Evolutionary conservation across 2,329 filamentous ascomycete genomes (phyloP).

Genomic region (Fusarium virguliforme): DNA sequence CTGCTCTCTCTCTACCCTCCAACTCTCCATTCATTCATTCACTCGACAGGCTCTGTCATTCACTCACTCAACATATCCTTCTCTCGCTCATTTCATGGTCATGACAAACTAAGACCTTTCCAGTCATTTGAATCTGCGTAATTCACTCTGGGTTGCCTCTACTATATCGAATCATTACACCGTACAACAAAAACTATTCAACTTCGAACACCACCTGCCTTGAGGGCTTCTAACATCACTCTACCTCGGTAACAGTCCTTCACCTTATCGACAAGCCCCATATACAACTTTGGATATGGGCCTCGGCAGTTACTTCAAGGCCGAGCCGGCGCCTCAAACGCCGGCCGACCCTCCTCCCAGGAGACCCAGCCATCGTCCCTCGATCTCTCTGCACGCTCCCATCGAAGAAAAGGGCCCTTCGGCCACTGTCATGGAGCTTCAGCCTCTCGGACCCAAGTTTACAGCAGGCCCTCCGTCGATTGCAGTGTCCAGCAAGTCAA

Average conservation of each 20-base stretch:
- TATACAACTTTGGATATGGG: constrained; percentile 66
- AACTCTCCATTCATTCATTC: constrained; percentile 30
- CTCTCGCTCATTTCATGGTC: constrained; percentile 17
- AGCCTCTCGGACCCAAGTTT: constrained; percentile 65
- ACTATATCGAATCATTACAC: background rate
- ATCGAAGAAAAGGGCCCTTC: constrained; percentile 59
- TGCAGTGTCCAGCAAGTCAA: constrained; percentile 62
- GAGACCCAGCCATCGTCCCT: constrained; percentile 39
- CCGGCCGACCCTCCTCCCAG: constrained; percentile 37
- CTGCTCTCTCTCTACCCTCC: constrained; percentile 23
- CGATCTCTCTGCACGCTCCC: constrained; percentile 44
- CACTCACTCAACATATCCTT: constrained; percentile 31
- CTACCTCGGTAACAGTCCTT: background rate
- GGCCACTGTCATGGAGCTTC: constrained; percentile 63
- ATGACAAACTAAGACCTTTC: constrained; percentile 23
- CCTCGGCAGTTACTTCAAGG: constrained; percentile 75
- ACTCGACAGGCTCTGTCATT: constrained; percentile 6
- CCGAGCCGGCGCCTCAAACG: constrained; percentile 51
- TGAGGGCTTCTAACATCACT: background rate
- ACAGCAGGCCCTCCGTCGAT: constrained; percentile 69
- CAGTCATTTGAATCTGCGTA: constrained; percentile 29
- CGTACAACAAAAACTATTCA: background rate
- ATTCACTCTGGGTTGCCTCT: constrained; percentile 9
- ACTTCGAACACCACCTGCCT: background rate
- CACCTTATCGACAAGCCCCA: background rate